Base-by-base conservation (phyloP, 192 early-diverging fungal genomes). In the Entomortierella parvispora region DNA sequence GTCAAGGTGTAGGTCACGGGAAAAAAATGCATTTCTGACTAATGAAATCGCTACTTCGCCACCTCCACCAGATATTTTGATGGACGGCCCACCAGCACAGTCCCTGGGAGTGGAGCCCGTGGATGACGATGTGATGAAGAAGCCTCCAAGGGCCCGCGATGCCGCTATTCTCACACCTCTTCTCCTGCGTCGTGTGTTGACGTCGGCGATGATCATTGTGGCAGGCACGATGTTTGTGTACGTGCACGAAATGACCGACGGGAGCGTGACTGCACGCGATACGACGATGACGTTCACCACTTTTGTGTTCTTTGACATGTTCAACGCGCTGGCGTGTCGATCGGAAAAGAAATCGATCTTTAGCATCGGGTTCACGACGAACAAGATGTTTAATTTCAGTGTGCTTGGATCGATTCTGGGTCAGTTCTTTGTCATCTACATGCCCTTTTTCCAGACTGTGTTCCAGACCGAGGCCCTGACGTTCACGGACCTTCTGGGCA, bases 61-160 rank as follows among this genome's bases (percentile, higher is more conserved):
- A 28, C n/a, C 64, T 42, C 20, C 12, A 17, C 31, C 71, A 95
- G 94, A 99, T 72, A 99, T 99, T 64, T 89, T 99, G 46, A 97
- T 97, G 91, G 97, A 99, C 71, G 97, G 97, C 9, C 97, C 97
- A 29, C 96, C 97, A 10, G 97, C 97, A 11, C 97, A 99, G 85
- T 97, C 96, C 5, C 80, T 99, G 28, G 97, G 97, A 44, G 97
- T 99, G 9, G 97, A 99, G 62, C 86, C 93, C 4, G 93, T 96
- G 4, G 96, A 99, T 82, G 93, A 94, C 32, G 90, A 92, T 54
- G 89, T 96, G 43, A 96, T 96, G 93, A 86, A 85, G 50, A 89
- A 89, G 80, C 95, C 95, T 26, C 97, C 97, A 33, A 90, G 94
- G 18, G 69, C 85, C 6, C 88, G 90, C 52, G 84, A 89, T 71